Conservation (phyloP, 371 early-diverging fungal genomes). For the Mortierella sp. region DNA sequence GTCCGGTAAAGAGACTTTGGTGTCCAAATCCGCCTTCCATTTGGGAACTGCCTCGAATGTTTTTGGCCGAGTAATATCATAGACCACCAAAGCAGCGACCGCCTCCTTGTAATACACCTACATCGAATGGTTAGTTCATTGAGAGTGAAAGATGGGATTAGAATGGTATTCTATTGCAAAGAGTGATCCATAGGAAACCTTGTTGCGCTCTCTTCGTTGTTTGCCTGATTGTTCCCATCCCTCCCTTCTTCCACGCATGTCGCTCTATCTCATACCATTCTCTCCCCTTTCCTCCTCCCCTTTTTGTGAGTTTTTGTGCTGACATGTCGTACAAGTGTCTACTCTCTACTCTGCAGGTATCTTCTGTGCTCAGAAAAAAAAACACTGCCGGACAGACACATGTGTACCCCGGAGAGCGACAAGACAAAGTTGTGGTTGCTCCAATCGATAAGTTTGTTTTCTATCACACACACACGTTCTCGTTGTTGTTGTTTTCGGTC, state of each 20-base stretch:
- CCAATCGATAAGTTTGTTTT: background rate
- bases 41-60: conserved; percentile 80
- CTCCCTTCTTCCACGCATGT: background rate
- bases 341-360: background rate
- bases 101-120: conserved; percentile 87
- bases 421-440: background rate
- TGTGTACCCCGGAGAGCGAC: background rate
- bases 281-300: background rate
- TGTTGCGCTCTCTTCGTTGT: background rate
- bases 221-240: background rate
- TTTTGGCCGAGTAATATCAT: conserved; percentile 80
- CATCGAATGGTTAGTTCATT: background rate
- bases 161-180: background rate
- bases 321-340: background rate
- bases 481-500: background rate
- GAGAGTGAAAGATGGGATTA: background rate
- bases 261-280: background rate
- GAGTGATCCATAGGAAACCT: background rate
- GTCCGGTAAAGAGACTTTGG: conserved; percentile 72
- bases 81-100: conserved; percentile 82
- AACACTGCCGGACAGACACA: background rate
- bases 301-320: no score
- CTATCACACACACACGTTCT: background rate
- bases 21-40: conserved; percentile 80
- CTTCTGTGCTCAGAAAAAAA: background rate